Evolutionary conservation across 805 yeast species (phyloP).

Genomic region (Schwanniomyces pseudopolymorphus): DNA sequence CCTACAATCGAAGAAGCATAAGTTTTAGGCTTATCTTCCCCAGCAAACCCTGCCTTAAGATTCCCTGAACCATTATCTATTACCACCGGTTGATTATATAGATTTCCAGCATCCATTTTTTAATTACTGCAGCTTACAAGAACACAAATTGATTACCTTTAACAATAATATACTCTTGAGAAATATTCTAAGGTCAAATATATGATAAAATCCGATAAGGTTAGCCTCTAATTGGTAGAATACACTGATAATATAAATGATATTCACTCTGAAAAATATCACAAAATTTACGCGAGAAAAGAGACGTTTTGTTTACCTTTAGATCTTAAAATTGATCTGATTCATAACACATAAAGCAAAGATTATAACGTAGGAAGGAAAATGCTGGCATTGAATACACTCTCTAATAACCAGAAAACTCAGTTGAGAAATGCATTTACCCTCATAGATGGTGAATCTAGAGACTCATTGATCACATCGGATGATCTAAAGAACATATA

Average conservation of each 20-base stretch:
- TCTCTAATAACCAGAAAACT: constrained; percentile 62
- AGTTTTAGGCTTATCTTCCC: constrained; percentile 77
- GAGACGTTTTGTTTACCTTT: not conserved
- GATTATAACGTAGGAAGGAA: not conserved
- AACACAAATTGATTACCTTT: not conserved
- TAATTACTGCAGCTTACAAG: not conserved
- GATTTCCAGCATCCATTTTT: constrained; percentile 12
- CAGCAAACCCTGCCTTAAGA: constrained; percentile 89
- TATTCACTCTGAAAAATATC: not conserved
- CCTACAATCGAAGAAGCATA: constrained; percentile 71
- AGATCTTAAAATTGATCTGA: not conserved
- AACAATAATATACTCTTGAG: no score
- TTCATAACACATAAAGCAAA: not conserved
- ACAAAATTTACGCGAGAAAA: not conserved
- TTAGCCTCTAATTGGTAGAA: no score
- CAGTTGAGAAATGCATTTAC: constrained; percentile 75
- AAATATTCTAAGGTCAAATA: no score
- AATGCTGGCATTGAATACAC: constrained; percentile 35
- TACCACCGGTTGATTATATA: constrained; percentile 47
- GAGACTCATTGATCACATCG: constrained; percentile 62
- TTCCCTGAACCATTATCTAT: constrained; percentile 72
- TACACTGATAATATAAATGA: no score
- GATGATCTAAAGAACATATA: constrained; percentile 57
- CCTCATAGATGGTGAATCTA: constrained; percentile 72
- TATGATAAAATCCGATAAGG: no score